These are phyloP conservation scores for Debaryomyces singareniensis DNA, from an alignment of 1,139 yeast species.

Conservation along the genomic window DNA sequence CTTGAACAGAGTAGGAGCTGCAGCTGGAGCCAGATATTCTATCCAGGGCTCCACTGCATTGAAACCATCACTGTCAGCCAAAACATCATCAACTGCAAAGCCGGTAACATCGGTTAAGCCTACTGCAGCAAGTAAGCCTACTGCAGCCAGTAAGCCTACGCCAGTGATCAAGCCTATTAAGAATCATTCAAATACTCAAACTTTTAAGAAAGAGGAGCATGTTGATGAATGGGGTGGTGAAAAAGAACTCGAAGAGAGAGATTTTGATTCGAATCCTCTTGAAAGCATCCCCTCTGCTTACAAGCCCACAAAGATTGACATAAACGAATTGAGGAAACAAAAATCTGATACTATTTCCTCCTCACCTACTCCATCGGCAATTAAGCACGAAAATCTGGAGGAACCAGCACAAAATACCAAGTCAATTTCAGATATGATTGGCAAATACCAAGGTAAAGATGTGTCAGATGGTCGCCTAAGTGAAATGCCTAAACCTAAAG, in stretches of 20 bases:
- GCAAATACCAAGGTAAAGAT: constrained; percentile 24
- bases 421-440: constrained; percentile 39
- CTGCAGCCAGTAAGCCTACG: constrained; percentile 31
- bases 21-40: constrained; percentile 94
- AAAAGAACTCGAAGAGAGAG: constrained; percentile 65
- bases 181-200: constrained; percentile 15
- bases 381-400: constrained; percentile 8
- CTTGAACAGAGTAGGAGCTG: constrained; percentile 71
- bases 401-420: constrained; percentile 18
- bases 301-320: constrained; percentile 53
- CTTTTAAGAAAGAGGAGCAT: constrained; percentile 18
- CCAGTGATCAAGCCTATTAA: constrained; percentile 37
- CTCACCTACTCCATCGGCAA: constrained; percentile 20
- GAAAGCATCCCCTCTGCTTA: constrained; percentile 60
- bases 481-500: constrained; percentile 63
- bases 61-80: constrained; percentile 8
- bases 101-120: constrained; percentile 8
- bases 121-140: constrained; percentile 14
- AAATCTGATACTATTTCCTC: constrained; percentile 45
- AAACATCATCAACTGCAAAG: constrained; percentile 18
- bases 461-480: constrained; percentile 47
- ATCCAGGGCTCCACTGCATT: constrained; percentile 29
- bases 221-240: constrained; percentile 65
- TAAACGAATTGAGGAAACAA: constrained; percentile 37
- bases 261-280: constrained; percentile 56